Percentiles rank a stretch among this genome's conserved stretches.
Evolutionary conservation across 441 rosid genomes (phyloP).

Genomic region (Croton laevigatus): DNA sequence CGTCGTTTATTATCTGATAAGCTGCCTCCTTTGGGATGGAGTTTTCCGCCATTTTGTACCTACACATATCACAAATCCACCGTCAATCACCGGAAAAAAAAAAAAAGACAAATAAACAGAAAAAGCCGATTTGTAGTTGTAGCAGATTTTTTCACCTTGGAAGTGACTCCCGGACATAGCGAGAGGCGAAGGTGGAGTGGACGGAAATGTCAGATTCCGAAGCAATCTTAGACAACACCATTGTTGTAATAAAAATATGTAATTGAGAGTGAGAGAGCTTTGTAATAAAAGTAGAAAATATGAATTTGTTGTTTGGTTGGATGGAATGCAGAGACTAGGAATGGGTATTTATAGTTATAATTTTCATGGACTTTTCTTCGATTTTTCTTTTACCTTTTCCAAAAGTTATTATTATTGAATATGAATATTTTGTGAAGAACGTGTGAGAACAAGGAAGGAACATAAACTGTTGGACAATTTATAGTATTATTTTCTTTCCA

Average conservation of each 20-base stretch:
- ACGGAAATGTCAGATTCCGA: slow-evolving; percentile 67
- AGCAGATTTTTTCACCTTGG: slow-evolving; percentile 45
- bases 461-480: not conserved
- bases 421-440: not conserved
- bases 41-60: slow-evolving; percentile 52
- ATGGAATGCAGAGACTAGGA: not conserved
- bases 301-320: slow-evolving; percentile 1
- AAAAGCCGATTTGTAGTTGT: too few relatives aligned
- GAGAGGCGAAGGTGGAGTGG: slow-evolving; percentile 90
- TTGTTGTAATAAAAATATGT: slow-evolving; percentile 9
- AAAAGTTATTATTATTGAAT: not conserved
- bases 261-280: not conserved
- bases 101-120: too few relatives aligned
- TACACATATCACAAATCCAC: slow-evolving; percentile 10
- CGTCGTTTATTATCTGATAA: slow-evolving; percentile 65
- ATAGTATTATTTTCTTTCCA: too few relatives aligned
- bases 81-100: not conserved
- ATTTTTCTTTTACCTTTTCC: not conserved
- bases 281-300: too few relatives aligned
- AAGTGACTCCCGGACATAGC: slow-evolving; percentile 73
- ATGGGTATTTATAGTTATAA: slow-evolving; percentile 13
- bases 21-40: slow-evolving; percentile 73
- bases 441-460: not conserved
- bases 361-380: not conserved
- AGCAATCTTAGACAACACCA: slow-evolving; percentile 62